phyloP scores from a whole-genome alignment of 1,139 yeast species.

The Yueomyces sp. region DNA sequence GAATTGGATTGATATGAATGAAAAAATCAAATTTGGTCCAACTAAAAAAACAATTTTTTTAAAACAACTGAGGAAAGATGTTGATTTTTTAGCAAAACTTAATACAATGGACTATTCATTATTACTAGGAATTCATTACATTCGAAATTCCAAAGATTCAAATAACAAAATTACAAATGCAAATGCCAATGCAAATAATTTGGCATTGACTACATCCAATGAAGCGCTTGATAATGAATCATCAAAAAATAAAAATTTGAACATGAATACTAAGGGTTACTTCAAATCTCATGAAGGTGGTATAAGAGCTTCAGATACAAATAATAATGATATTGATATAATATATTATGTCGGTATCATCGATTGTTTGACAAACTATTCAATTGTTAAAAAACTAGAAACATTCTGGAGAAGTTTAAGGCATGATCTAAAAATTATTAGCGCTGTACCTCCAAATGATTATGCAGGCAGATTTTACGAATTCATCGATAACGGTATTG shows the following conservation, averaged over 20 bases:
- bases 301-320: constrained; percentile 56
- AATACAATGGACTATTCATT: constrained; percentile 95
- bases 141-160: constrained; percentile 25
- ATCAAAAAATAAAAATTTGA: not conserved
- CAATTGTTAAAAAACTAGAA: constrained; percentile 63
- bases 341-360: constrained; percentile 88
- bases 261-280: constrained; percentile 24
- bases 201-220: not conserved
- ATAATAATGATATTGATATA: constrained; percentile 49
- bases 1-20: constrained; percentile 67
- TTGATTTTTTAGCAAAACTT: constrained; percentile 51
- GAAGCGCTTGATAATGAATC: not conserved
- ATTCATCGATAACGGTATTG: constrained; percentile 37
- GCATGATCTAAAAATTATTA: constrained; percentile 57
- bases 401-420: constrained; percentile 73
- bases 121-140: constrained; percentile 76
- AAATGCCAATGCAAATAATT: not conserved
- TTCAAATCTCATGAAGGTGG: constrained; percentile 86
- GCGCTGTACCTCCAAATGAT: constrained; percentile 83
- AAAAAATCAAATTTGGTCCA: constrained; percentile 62
- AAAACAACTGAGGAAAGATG: constrained; percentile 65
- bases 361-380: constrained; percentile 84
- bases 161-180: constrained; percentile 1
- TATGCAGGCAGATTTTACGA: constrained; percentile 77
- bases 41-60: constrained; percentile 45